phyloP scores from a whole-genome alignment of 1,284 basidiomycete genomes.

The Ganoderma lingzhi region DNA sequence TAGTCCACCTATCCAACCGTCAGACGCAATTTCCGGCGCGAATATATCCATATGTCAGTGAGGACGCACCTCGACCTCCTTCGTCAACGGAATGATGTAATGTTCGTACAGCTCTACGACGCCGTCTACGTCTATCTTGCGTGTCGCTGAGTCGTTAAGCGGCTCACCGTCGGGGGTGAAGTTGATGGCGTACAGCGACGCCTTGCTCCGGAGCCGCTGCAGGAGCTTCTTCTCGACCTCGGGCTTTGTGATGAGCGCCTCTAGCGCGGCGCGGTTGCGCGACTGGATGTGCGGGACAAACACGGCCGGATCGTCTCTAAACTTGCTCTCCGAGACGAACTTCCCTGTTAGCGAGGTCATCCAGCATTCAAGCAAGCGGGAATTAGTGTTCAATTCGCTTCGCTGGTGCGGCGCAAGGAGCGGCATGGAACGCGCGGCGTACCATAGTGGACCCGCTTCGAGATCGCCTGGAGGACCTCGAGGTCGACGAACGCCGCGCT shows the following conservation, averaged over 20 bases:
- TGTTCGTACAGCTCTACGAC: constrained; percentile 94
- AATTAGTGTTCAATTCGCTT: neutral
- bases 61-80: constrained; percentile 91
- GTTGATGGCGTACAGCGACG: constrained; percentile 92
- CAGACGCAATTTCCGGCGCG: neutral
- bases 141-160: constrained; percentile 40
- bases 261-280: constrained; percentile 80
- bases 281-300: constrained; percentile 93
- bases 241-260: constrained; percentile 93
- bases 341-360: constrained; percentile 69
- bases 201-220: constrained; percentile 90
- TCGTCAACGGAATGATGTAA: constrained; percentile 97
- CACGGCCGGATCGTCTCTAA: constrained; percentile 81
- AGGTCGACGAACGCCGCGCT: constrained; percentile 94
- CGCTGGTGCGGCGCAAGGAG: neutral
- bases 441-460: constrained; percentile 98
- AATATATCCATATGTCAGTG: neutral
- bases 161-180: constrained; percentile 79
- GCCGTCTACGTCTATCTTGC: constrained; percentile 92
- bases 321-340: constrained; percentile 99
- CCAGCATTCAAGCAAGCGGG: no score
- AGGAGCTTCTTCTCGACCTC: constrained; percentile 92
- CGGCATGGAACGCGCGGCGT: constrained; percentile 33
- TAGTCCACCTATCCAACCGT: constrained; percentile 81
- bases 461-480: constrained; percentile 93